These are phyloP conservation scores for Alternaria novae-zelandiae DNA, from an alignment of 2,329 filamentous ascomycete genomes.

Conservation along the genomic window DNA sequence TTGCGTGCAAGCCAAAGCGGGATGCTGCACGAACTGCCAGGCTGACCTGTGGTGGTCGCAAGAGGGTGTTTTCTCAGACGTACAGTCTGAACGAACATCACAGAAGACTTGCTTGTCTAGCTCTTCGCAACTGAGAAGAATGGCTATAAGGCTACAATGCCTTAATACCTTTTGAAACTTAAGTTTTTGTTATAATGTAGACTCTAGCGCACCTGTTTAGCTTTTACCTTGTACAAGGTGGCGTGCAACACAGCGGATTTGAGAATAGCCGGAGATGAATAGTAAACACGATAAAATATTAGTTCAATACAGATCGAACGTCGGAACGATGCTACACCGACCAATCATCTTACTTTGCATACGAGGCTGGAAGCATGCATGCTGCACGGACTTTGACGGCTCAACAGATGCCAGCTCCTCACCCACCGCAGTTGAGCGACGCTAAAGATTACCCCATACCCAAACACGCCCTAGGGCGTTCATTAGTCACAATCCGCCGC, in stretches of 20 bases:
- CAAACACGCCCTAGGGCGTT: background rate
- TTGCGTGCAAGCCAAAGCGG: too few species aligned
- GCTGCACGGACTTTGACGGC: background rate
- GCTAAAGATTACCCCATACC: slow-evolving; percentile 2
- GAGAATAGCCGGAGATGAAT: background rate
- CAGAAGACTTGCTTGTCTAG: too few species aligned
- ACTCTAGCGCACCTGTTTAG: too few species aligned
- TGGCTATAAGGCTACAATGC: too few species aligned
- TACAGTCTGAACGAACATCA: too few species aligned
- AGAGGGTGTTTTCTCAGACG: too few species aligned
- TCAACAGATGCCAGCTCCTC: background rate
- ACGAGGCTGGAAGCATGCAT: background rate
- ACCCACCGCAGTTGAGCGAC: background rate
- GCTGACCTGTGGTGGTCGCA: too few species aligned
- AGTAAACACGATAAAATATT: background rate
- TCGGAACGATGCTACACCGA: background rate
- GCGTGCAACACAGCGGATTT: background rate
- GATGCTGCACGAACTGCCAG: too few species aligned
- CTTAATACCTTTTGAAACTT: too few species aligned
- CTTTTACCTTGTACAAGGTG: too few species aligned
- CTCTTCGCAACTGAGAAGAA: too few species aligned
- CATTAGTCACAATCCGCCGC: slow-evolving; percentile 8
- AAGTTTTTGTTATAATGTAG: too few species aligned
- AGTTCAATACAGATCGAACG: background rate
- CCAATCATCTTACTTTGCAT: background rate